phyloP scores from a whole-genome alignment of 2,329 filamentous ascomycete species.

The Cladosporium halotolerans region DNA sequence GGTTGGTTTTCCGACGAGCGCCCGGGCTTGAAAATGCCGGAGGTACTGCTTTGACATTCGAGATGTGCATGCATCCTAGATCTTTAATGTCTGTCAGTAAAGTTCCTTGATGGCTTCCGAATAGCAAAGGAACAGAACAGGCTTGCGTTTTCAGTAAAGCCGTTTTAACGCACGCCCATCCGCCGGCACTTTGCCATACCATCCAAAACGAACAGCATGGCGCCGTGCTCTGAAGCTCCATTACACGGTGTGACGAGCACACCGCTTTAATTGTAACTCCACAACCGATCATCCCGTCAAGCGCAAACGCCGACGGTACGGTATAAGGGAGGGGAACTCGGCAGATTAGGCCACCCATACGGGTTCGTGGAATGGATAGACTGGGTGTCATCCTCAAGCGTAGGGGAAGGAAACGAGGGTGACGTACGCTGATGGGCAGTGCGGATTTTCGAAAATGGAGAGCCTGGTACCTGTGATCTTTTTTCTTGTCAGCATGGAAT shows the following conservation, averaged over 20 bases:
- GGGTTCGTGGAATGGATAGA: constrained; percentile 37
- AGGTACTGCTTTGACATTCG: too few species aligned
- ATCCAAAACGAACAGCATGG: constrained; percentile 31
- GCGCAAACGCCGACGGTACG: constrained; percentile 26
- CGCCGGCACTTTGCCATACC: constrained; percentile 29
- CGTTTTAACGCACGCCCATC: constrained; percentile 34
- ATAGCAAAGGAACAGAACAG: background rate
- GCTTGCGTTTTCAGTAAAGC: constrained; percentile 22
- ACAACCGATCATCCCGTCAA: constrained; percentile 34
- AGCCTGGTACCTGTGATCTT: background rate
- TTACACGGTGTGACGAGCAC: constrained; percentile 20
- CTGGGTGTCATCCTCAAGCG: constrained; percentile 32
- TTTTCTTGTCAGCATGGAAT: background rate
- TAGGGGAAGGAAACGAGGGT: background rate
- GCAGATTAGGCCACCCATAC: constrained; percentile 27
- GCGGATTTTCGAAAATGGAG: background rate
- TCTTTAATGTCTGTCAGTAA: constrained; percentile 6
- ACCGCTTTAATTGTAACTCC: constrained; percentile 26
- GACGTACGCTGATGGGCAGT: constrained; percentile 13
- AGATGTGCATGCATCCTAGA: too few species aligned
- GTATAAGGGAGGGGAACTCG: constrained; percentile 34
- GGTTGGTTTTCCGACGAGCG: too few species aligned
- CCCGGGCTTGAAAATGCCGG: too few species aligned
- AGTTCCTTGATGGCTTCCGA: background rate
- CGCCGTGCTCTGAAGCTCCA: constrained; percentile 30